Percentiles rank a stretch among this genome's conserved stretches.
Evolutionary conservation across 2,329 filamentous ascomycete genomes (phyloP).

Genomic region (Aspergillus hortae): DNA sequence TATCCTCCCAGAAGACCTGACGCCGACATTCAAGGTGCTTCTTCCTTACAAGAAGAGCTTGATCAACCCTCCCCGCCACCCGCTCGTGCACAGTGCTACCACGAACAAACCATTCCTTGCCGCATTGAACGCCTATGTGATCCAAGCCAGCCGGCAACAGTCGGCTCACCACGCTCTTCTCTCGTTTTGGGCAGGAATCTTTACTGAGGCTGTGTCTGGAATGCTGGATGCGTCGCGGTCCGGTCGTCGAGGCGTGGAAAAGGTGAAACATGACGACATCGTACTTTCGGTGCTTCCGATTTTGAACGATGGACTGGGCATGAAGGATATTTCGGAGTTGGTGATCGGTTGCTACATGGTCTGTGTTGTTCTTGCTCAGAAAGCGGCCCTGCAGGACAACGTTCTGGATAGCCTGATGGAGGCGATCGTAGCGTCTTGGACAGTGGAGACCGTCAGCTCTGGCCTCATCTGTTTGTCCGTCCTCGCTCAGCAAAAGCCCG

Average conservation of each 20-base stretch:
- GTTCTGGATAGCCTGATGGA: conserved; percentile 88
- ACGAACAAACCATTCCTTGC: conserved; percentile 74
- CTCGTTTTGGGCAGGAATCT: conserved; percentile 86
- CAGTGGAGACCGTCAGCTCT: conserved; percentile 65
- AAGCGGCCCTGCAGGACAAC: conserved; percentile 72
- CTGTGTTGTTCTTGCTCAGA: conserved; percentile 77
- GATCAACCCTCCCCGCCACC: conserved; percentile 71
- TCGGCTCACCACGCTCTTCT: conserved; percentile 75
- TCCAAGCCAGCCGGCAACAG: conserved; percentile 67
- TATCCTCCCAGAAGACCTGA: conserved; percentile 72
- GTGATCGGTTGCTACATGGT: conserved; percentile 91
- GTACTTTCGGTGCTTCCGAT: conserved; percentile 66
- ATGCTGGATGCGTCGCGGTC: conserved; percentile 76
- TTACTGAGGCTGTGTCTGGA: conserved; percentile 78
- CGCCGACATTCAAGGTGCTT: conserved; percentile 76
- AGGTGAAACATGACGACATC: conserved; percentile 74
- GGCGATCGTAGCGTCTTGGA: conserved; percentile 75
- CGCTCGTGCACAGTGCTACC: conserved; percentile 78
- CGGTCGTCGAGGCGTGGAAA: conserved; percentile 70
- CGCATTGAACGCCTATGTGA: conserved; percentile 71
- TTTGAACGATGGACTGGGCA: conserved; percentile 71
- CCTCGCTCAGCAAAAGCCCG: conserved; percentile 73
- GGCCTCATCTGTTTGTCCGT: conserved; percentile 78
- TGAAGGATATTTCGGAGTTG: conserved; percentile 72
- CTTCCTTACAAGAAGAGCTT: conserved; percentile 78